These are phyloP conservation scores for Excoecaria agallocha DNA, from an alignment of 345 rosid species.

Conservation along the genomic window DNA sequence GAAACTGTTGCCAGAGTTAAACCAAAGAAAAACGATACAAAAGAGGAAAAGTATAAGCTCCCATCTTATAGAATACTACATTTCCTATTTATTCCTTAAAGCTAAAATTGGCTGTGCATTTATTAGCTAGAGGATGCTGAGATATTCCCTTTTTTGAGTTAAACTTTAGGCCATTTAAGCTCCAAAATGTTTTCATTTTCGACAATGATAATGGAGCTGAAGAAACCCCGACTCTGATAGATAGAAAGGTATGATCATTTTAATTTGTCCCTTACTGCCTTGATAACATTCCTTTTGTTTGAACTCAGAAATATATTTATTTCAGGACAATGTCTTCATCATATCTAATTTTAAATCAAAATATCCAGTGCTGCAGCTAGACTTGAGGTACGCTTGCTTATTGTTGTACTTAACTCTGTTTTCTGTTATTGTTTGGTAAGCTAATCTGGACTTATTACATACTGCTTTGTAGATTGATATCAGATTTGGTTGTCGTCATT, in stretches of 20 bases:
- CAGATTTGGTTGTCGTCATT: constrained; percentile 92
- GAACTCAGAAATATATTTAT: not conserved
- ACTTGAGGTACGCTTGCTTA: constrained; percentile 56
- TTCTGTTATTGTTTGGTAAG: constrained; percentile 10
- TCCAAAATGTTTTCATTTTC: constrained; percentile 79
- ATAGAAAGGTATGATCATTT: constrained; percentile 60
- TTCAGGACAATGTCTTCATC: constrained; percentile 93
- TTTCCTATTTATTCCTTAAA: constrained; percentile 5
- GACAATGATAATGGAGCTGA: constrained; percentile 82
- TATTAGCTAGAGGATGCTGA: not conserved
- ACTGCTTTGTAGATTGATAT: constrained; percentile 70
- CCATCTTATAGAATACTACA: constrained; percentile 8
- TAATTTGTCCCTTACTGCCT: constrained; percentile 4
- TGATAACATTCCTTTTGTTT: constrained; percentile 9
- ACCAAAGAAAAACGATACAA: constrained; percentile 83
- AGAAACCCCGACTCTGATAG: constrained; percentile 89
- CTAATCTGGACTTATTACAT: constrained; percentile 7
- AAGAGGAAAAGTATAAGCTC: constrained; percentile 76
- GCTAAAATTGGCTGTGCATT: not conserved
- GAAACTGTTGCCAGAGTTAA: constrained; percentile 87
- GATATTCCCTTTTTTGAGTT: constrained; percentile 17
- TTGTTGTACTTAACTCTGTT: constrained; percentile 2
- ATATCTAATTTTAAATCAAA: constrained; percentile 96
- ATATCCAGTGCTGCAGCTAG: constrained; percentile 89
- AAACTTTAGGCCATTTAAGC: constrained; percentile 64